Percentiles rank a stretch among this genome's conserved stretches.
Evolutionary conservation across 2,329 filamentous ascomycete species (phyloP).

Genomic region (Colletotrichum kahawae): DNA sequence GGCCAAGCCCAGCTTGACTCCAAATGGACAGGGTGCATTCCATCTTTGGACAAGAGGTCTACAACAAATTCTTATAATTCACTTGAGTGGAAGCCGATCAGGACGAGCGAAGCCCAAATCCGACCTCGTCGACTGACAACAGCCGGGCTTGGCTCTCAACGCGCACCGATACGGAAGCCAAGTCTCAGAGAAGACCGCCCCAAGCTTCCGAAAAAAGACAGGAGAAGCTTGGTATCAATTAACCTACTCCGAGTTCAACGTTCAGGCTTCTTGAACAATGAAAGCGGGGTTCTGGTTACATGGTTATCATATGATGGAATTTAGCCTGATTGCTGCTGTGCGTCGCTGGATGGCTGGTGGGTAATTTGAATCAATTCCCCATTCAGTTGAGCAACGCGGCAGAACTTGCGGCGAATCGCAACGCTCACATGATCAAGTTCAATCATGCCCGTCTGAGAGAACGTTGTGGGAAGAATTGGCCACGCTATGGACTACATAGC

Average conservation of each 20-base stretch:
- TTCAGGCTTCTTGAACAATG: not conserved
- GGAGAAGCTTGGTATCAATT: not conserved
- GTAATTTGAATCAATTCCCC: not conserved
- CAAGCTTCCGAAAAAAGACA: not conserved
- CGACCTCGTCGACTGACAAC: not conserved
- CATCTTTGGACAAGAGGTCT: not conserved
- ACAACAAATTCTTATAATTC: not conserved
- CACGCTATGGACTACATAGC: not conserved
- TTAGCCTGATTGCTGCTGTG: not conserved
- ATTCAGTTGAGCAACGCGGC: not conserved
- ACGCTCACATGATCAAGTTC: not conserved
- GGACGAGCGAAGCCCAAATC: not conserved
- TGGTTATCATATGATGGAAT: not conserved
- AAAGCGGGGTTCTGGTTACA: not conserved
- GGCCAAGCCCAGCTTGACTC: not conserved
- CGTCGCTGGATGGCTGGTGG: not conserved
- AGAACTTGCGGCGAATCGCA: not conserved
- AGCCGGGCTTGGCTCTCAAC: not conserved
- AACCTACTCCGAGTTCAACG: not conserved
- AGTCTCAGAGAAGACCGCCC: not conserved
- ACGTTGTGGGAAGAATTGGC: not conserved
- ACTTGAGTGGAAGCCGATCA: not conserved
- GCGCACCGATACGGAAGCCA: not conserved
- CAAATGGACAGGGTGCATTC: not conserved
- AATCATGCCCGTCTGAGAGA: not conserved